Evolutionary conservation across 176 grass and related monocot genomes (phyloP), one percentile per base, ranked within the genome.

Genomic region (Aechmea fasciata): DNA sequence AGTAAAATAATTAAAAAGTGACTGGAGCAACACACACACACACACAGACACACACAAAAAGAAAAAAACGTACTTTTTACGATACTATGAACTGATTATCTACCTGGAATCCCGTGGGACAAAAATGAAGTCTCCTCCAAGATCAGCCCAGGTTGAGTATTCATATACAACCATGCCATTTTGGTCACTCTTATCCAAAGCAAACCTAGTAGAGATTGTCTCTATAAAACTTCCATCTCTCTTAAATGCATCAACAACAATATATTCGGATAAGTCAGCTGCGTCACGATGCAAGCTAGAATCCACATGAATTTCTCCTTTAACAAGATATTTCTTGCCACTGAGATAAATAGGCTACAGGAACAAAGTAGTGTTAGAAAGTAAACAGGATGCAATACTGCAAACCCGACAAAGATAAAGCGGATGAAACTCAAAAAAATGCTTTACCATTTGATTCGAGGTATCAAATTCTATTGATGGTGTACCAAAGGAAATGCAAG

Each of bases 321-420:
- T 87, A 69, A 99, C 79, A 76, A 93, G 89, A 80, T 93, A 99
- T 75, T 90, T 87, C 82, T 87, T 82, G 77, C 83, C 94, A n/a
- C 54, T 86, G 68, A 99, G 83, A 85, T 85, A 65, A 79, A 99
- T 71, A 12, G 72, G 77, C 94, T 99, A 80, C 49, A 24, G 76
- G 22, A 71, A 64, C 76, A 72, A 67, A 29, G 57, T 14, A 48
- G 71, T 61, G 9, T 18, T 50, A 69, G 63, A 72, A 64, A 55
- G 63, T 66, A 68, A 14, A 23, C 52, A 73, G 62, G 53, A 61
- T 11, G 29, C 50, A 68, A 5, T 18, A 50, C 49, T 13, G 22
- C 64, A 67, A 72, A 51, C 11, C 67, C n/a, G 47, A 50, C 41
- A 18, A 51, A 71, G 49, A 14, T 7, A 67, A 72, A 6, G 22